Evolutionary conservation across 75 land plant species (phyloP).

Genomic region (Pinus tabuliformis): DNA sequence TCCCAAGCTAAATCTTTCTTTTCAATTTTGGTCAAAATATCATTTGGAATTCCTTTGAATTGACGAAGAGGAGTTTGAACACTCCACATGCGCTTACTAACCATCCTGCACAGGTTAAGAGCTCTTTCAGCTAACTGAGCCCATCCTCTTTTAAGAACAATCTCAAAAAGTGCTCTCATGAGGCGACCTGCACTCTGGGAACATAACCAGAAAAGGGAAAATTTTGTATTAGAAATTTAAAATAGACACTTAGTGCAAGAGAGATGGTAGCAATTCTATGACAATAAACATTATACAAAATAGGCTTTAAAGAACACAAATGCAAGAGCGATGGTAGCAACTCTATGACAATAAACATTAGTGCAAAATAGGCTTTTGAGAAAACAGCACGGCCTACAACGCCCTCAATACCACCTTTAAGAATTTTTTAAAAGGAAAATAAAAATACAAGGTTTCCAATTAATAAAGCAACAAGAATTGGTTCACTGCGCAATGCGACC

Average conservation of each 20-base stretch:
- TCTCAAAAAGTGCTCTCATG: conserved; percentile 90
- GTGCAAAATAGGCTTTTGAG: background rate
- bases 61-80: conserved; percentile 97
- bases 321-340: background rate
- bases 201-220: background rate
- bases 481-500: background rate
- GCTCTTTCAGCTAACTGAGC: conserved; percentile 91
- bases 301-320: background rate
- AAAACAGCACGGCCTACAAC: background rate
- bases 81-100: conserved; percentile 90
- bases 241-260: background rate
- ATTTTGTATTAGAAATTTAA: background rate
- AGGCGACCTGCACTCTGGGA: conserved; percentile 85
- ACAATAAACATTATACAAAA: background rate
- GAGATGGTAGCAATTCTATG: background rate
- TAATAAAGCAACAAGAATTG: background rate
- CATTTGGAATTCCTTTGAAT: conserved; percentile 87
- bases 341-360: background rate
- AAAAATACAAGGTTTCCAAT: background rate
- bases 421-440: background rate
- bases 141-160: conserved; percentile 90
- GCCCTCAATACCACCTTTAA: background rate
- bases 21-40: conserved; percentile 80
- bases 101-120: conserved; percentile 88
- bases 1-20: conserved; percentile 97